These are phyloP conservation scores for Hypoxylon subgilvum DNA, from an alignment of 495 filamentous ascomycete species.

Conservation along the genomic window DNA sequence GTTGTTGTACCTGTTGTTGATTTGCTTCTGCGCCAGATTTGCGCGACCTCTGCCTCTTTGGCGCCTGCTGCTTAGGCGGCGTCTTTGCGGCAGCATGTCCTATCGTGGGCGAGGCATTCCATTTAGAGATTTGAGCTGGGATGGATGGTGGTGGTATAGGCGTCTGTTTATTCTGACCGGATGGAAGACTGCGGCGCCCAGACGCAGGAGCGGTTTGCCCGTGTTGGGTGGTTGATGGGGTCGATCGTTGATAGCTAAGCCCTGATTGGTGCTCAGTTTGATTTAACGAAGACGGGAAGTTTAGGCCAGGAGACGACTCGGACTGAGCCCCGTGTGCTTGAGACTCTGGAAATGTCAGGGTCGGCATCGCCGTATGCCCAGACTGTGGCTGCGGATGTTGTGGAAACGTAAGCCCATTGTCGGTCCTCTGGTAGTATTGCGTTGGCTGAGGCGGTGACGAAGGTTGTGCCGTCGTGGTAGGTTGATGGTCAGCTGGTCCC, in stretches of 20 bases:
- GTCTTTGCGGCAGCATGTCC: constrained; percentile 18
- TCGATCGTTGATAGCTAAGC: constrained; percentile 2
- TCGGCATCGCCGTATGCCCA: constrained; percentile 12
- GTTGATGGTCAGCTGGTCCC: constrained; percentile 23
- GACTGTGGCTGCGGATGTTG: constrained; percentile 15
- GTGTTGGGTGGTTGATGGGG: constrained; percentile 11
- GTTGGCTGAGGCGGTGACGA: constrained; percentile 4
- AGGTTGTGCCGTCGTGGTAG: constrained; percentile 9
- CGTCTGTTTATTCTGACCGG: constrained; percentile 28
- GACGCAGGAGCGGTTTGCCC: constrained; percentile 10
- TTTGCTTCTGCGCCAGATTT: constrained; percentile 24
- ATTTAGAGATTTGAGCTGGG: constrained; percentile 22
- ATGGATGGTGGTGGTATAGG: constrained; percentile 21
- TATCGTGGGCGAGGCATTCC: constrained; percentile 24
- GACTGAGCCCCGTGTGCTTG: constrained; percentile 14
- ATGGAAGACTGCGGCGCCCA: constrained; percentile 34
- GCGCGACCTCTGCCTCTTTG: constrained; percentile 31
- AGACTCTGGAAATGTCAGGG: constrained; percentile 31
- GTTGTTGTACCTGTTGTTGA: constrained; percentile 24
- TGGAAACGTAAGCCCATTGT: constrained; percentile 18
- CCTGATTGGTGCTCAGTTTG: constrained; percentile 7
- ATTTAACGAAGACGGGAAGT: constrained; percentile 15
- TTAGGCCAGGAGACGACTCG: constrained; percentile 14
- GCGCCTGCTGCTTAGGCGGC: constrained; percentile 25
- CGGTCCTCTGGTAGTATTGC: constrained; percentile 27